Evolutionary conservation across 495 filamentous ascomycete genomes (phyloP).

Genomic region (Daldinia loculata): DNA sequence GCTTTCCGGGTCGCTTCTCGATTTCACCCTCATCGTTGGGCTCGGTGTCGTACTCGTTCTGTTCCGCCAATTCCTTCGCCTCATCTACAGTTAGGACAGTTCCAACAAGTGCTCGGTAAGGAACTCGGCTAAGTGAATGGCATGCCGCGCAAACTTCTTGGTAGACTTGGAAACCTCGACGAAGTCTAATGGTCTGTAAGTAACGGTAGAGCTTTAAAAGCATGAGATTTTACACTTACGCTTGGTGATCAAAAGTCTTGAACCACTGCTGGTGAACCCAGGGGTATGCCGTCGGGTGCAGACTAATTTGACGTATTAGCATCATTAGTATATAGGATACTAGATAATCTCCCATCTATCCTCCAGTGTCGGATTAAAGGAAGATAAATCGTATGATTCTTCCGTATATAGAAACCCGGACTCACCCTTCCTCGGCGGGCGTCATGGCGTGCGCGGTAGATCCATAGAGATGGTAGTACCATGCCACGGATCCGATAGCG

Average conservation of each 20-base stretch:
- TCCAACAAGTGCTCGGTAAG: conserved; percentile 93
- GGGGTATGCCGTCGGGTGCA: conserved; percentile 91
- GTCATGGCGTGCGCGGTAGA: conserved; percentile 87
- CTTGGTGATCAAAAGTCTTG: conserved; percentile 96
- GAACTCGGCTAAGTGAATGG: conserved; percentile 93
- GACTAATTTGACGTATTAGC: conserved; percentile 61
- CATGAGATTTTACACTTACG: conserved; percentile 70
- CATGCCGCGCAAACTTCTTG: conserved; percentile 97
- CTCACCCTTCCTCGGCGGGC: conserved; percentile 96
- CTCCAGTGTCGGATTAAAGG: conserved; percentile 9
- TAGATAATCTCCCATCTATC: conserved; percentile 17
- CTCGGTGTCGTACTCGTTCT: conserved; percentile 98
- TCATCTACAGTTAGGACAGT: conserved; percentile 94
- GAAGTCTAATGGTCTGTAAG: conserved; percentile 70
- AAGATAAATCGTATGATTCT: not conserved
- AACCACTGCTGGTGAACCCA: conserved; percentile 92
- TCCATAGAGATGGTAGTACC: conserved; percentile 97
- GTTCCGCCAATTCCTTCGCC: conserved; percentile 94
- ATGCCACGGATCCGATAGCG: conserved; percentile 86
- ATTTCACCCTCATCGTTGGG: conserved; percentile 98
- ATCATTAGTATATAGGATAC: conserved; percentile 31
- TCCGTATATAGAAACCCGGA: conserved; percentile 38
- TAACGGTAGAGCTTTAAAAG: not conserved
- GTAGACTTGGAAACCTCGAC: conserved; percentile 99
- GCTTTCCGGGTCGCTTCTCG: conserved; percentile 96